These are phyloP conservation scores for Pseudocercospora macadamiae DNA, from an alignment of 2,329 filamentous ascomycete species.

Conservation along the genomic window DNA sequence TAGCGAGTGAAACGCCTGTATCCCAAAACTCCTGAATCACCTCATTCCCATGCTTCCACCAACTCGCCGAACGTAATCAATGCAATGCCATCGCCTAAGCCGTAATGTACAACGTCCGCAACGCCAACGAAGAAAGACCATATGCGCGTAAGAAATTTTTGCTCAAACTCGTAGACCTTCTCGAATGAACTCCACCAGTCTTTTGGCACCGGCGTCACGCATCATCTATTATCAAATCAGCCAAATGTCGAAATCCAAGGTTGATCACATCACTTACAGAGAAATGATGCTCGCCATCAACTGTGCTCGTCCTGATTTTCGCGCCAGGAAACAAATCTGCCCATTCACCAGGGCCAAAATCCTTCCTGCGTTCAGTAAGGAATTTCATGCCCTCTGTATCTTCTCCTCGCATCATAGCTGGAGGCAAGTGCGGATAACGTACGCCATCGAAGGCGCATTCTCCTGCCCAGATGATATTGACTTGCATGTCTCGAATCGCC, in stretches of 20 bases:
- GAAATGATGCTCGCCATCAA: slow-evolving; percentile 45
- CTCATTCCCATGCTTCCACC: too few relatives aligned
- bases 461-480: slow-evolving; percentile 52
- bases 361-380: slow-evolving; percentile 51
- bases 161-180: neutral
- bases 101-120: neutral
- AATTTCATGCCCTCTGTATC: slow-evolving; percentile 55
- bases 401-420: slow-evolving; percentile 39
- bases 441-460: slow-evolving; percentile 51
- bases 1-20: too few relatives aligned
- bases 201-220: slow-evolving; percentile 27
- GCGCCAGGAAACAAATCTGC: slow-evolving; percentile 46
- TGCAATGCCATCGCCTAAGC: too few relatives aligned
- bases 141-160: neutral
- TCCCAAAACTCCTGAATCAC: too few relatives aligned
- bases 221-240: slow-evolving; percentile 36
- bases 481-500: slow-evolving; percentile 41
- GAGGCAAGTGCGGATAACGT: slow-evolving; percentile 34
- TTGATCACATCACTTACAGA: neutral
- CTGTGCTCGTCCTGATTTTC: slow-evolving; percentile 38
- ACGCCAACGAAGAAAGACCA: neutral
- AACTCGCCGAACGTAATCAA: too few relatives aligned
- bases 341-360: slow-evolving; percentile 54
- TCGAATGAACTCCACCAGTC: slow-evolving; percentile 28
- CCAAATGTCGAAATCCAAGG: neutral